Percentiles rank a stretch among this genome's conserved stretches.
These are phyloP conservation scores for Sarcodon sp. DNA, from an alignment of 768 basidiomycete genomes.

Conservation along the genomic window DNA sequence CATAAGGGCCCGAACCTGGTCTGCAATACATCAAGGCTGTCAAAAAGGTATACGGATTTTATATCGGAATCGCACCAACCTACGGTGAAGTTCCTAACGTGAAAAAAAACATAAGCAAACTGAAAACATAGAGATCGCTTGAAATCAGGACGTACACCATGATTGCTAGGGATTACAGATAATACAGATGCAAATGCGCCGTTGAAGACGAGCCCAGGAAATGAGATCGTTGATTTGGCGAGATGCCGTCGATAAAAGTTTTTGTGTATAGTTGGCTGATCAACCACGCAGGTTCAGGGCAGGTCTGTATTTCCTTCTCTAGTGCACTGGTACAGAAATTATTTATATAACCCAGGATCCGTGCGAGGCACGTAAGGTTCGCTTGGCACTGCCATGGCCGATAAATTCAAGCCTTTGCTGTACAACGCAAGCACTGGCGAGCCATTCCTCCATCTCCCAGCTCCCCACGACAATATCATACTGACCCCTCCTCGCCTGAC, in stretches of 20 bases:
- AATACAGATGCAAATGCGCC: conserved; percentile 9
- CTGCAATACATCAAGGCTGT: conserved; percentile 23
- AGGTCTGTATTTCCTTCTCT: conserved; percentile 6
- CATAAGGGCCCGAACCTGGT: conserved; percentile 84
- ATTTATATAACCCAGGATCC: conserved; percentile 4
- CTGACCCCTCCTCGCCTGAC: conserved; percentile 41
- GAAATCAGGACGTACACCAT: conserved; percentile 62
- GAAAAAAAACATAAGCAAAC: conserved; percentile 15
- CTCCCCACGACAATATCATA: conserved; percentile 39
- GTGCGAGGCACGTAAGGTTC: neutral
- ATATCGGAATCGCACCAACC: conserved; percentile 32
- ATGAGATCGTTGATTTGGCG: conserved; percentile 6
- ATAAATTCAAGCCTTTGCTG: conserved; percentile 14
- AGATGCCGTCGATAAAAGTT: no score
- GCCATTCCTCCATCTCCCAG: conserved; percentile 39
- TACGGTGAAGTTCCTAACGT: conserved; percentile 75
- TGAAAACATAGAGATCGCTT: conserved; percentile 1
- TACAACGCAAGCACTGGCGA: conserved; percentile 30
- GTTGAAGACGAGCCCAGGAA: conserved; percentile 8
- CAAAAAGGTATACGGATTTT: neutral
- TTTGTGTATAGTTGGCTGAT: no score
- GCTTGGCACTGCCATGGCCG: neutral
- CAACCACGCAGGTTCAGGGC: neutral
- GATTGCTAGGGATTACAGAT: conserved; percentile 36
- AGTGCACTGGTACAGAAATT: conserved; percentile 20